Evolutionary conservation across 73 alveolate species (phyloP), one percentile per base, ranked within the genome.

Genomic region (Effrenium voratum): DNA sequence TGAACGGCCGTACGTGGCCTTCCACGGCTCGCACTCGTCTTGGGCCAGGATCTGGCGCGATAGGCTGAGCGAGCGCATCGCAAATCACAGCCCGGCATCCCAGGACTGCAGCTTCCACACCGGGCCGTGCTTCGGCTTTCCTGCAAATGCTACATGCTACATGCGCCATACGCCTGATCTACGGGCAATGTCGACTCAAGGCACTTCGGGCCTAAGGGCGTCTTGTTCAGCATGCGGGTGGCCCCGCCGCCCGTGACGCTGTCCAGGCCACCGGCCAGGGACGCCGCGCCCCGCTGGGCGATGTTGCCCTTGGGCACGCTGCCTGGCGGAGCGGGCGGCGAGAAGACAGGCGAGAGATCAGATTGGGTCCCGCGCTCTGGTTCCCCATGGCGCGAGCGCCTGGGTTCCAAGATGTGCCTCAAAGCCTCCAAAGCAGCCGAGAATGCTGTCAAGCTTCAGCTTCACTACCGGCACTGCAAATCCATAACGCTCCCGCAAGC

Each of bases 21-120:
- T 30, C 97, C 97, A 90, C 52, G 97, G 97, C 49, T 90, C 97
- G 55, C 97, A 90, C 52, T 36, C 66, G 59, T 90, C 97, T 57
- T 43, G 55, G 45, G 97, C 97, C 55, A 45, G 44, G 57, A 90
- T 90, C 97, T 90, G 44, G 49, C 83, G 2, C 15, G 52, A 4
- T 12, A 2, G 32, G 73, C 73, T 5, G 26, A 26, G 8, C 46
- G 46, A 41, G 46, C 80, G 22, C 30, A 13, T 46, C 60, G 16
- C 38, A 77, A 43, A 2, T 36, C 63, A 44, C 24, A 77, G 43
- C 50, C 38, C 8, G 43, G 70, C 95, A 87, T 87, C 95, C 95
- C 95, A 87, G 38, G 95, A 87, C 46, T 66, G 95, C 36, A 87
- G 83, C 70, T n/a, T 44, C 83, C 84, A 87, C n/a, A 68, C 95